These are phyloP conservation scores for Gaultheria prostrata DNA, from an alignment of 148 eudicot species.

Conservation along the genomic window DNA sequence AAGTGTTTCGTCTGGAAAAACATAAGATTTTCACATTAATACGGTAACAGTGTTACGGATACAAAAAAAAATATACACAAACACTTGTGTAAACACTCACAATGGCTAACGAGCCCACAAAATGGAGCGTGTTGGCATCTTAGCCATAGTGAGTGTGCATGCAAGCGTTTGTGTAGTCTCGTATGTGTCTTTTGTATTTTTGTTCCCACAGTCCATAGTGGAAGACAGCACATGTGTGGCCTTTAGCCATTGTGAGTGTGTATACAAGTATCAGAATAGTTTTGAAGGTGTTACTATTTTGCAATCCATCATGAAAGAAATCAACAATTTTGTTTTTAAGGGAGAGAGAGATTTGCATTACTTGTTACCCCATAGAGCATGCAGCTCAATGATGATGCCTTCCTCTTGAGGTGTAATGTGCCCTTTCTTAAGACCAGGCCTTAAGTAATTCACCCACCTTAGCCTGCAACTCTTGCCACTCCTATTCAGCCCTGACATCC, in stretches of 20 bases:
- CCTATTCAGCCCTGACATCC: conserved; percentile 50
- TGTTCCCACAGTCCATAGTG: neutral
- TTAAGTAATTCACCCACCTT: conserved; percentile 73
- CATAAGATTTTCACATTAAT: too few species aligned
- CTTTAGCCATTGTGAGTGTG: neutral
- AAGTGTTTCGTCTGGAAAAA: too few species aligned
- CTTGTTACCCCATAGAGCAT: conserved; percentile 78
- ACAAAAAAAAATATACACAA: neutral
- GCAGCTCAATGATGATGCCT: conserved; percentile 65
- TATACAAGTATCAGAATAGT: too few species aligned
- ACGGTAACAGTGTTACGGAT: too few species aligned
- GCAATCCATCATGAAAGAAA: neutral
- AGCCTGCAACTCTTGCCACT: conserved; percentile 70
- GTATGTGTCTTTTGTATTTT: too few species aligned
- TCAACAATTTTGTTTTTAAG: too few species aligned
- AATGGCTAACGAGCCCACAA: too few species aligned
- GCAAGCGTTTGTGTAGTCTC: too few species aligned
- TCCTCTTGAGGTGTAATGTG: conserved; percentile 69
- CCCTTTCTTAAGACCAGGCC: conserved; percentile 65
- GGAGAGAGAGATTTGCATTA: conserved; percentile 15
- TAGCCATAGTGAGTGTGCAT: too few species aligned
- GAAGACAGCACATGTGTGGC: neutral
- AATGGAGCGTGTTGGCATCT: too few species aligned
- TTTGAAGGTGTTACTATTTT: neutral
- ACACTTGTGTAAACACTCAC: neutral